phyloP scores from a whole-genome alignment of 2,329 filamentous ascomycete genomes.

The Domatiomyces globalis region DNA sequence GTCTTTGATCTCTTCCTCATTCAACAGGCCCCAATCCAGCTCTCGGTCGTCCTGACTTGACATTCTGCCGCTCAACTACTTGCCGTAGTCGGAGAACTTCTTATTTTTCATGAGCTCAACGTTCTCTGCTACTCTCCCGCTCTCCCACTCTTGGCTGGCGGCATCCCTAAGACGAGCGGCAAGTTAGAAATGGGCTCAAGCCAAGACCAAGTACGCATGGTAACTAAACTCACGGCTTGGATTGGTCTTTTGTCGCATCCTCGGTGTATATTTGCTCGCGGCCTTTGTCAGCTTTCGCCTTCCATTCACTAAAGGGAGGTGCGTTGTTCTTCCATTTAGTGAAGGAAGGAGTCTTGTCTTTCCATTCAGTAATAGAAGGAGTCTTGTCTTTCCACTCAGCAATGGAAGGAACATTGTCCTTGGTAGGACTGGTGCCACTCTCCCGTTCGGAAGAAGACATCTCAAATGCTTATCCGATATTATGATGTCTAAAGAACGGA shows the following conservation, averaged over 20 bases:
- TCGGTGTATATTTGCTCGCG: background rate
- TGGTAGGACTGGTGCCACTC: background rate
- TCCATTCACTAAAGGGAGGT: background rate
- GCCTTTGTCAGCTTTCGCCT: background rate
- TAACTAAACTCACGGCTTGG: background rate
- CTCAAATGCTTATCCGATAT: no score
- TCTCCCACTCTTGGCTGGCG: background rate
- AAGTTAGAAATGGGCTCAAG: background rate
- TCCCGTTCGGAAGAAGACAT: background rate
- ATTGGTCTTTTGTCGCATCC: background rate
- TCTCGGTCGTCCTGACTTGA: background rate
- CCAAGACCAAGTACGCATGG: background rate
- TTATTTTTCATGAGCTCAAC: background rate
- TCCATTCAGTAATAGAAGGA: no score
- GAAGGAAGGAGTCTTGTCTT: no score
- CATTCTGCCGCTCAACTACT: background rate
- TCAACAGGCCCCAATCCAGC: no score
- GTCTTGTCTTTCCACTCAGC: no score
- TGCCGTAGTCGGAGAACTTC: background rate
- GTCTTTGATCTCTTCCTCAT: no score
- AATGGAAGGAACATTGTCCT: background rate
- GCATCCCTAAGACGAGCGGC: background rate
- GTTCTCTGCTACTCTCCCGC: background rate
- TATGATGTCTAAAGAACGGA: no score
- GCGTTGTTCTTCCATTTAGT: background rate